Evolutionary conservation across 2,329 filamentous ascomycete species (phyloP), one percentile per base, ranked within the genome.

Genomic region (Trichoderma atroviride): DNA sequence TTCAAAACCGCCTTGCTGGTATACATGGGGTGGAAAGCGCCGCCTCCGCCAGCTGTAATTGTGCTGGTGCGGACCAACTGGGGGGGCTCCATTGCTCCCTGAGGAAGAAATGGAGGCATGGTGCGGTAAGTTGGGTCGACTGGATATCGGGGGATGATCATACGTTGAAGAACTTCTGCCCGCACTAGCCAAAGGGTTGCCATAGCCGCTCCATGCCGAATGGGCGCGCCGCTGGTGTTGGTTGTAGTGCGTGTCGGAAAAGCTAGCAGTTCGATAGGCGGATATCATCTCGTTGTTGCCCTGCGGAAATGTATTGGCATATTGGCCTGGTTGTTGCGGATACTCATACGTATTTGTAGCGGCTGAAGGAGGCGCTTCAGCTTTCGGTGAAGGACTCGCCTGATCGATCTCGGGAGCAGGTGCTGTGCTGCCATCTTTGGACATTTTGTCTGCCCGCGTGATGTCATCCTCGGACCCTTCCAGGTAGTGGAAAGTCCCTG

Each of bases 1-100:
- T 96, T 93, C 35, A 98, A 83, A 22, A 91, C 84, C 0, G 94
- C 96, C 82, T 97, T 97, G 76, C 89, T 88, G 19, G 93, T 90
- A 76, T 94, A 95, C 73, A 97, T 94, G 0, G 91, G 91, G 74
- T 94, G 93, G 80, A 94, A 92, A 1, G 85, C 83, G 4, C 82
- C 79, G 56, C 79, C 76, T 58, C 77, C 74, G 43, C 78, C 71
- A 69, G 75, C 76, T 69, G 79, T 77, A 16, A 87, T 79, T 1
- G 85, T 88, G 78, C 86, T 89, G 4, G 87, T 89, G 43, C 87
- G 82, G 27, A 88, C 82, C 2, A 89, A 82, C 72, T 83, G 81
- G 1, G 87, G 87, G 86, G 4, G 81, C 74, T 6, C 75, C 76
- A 63, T 60, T 76, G 7, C 70, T 76, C 29, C 77, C 78, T 1